Conservation (phyloP, 2,329 filamentous ascomycete genomes). For the Fusarium nisikadoi region DNA sequence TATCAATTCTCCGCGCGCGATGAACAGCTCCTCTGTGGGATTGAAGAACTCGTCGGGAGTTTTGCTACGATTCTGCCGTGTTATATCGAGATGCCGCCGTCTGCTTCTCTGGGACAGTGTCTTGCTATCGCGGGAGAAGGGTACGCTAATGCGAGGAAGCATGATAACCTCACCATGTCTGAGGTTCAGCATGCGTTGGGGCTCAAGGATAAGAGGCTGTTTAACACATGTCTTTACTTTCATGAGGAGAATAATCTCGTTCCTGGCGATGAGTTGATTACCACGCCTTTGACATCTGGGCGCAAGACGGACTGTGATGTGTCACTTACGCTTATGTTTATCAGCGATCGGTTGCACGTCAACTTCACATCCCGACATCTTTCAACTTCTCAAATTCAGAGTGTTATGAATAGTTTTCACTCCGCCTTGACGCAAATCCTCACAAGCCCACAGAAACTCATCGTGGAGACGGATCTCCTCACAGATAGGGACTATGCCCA, state of each 20-base stretch:
- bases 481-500: constrained; percentile 66
- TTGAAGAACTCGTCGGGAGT: constrained; percentile 57
- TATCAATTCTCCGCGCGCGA: constrained; percentile 59
- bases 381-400: constrained; percentile 55
- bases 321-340: constrained; percentile 57
- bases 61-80: constrained; percentile 56
- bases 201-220: constrained; percentile 55
- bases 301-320: constrained; percentile 60
- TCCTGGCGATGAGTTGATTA: neutral
- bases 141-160: constrained; percentile 36
- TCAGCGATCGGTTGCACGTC: constrained; percentile 53
- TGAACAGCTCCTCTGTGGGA: constrained; percentile 53
- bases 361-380: constrained; percentile 59
- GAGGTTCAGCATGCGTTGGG: constrained; percentile 60
- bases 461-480: constrained; percentile 63
- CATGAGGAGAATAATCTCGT: constrained; percentile 50
- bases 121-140: constrained; percentile 49
- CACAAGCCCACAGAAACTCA: constrained; percentile 51
- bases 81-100: constrained; percentile 46
- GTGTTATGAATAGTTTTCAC: constrained; percentile 64
- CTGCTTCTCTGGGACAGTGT: constrained; percentile 47
- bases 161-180: constrained; percentile 58
- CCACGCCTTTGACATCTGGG: constrained; percentile 33
- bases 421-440: constrained; percentile 61
- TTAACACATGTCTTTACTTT: constrained; percentile 63